Evolutionary conservation across 495 filamentous ascomycete genomes (phyloP), one percentile per base, ranked within the genome.

Genomic region (Penicillium manginii): DNA sequence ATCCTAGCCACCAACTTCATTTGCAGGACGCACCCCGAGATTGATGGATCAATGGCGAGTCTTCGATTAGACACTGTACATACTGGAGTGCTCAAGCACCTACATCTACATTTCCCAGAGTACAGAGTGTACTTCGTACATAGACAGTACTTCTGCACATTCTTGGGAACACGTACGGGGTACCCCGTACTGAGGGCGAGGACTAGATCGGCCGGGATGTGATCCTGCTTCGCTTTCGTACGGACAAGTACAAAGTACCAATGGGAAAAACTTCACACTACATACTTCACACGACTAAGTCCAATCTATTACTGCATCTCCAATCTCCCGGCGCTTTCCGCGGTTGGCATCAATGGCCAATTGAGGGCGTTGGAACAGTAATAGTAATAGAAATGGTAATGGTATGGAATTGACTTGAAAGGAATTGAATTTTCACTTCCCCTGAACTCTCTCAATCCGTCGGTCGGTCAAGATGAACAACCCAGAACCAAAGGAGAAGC

Each of bases 301-400:
- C 26, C 26, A 29, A 8, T 7, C 23, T 26, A 6, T 26, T 4
- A 29, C 4, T 26, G n/a, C n/a, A n/a, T n/a, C n/a, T n/a, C n/a
- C n/a, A n/a, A n/a, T n/a, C n/a, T 11, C 60, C 55, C 58, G 61
- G 64, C 64, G 66, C 66, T 62, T 69, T 65, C 61, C 64, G 66
- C 66, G 66, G 61, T 37, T 57, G 60, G 35, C 52, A 31, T 57
- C 54, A n/a, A 43, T 4, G 35, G 17, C 17, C 59, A 62, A 62
- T 62, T 47, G 43, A 45, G 21, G 23, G 21, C 55, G 23, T 9
- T 37, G 4, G 50, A 40, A 45, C 45, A 21, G 40, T 43, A 43
- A 40, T 40, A 21, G 40, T 43, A 43, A 29, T 29, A 29, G 26
- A 8, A 29, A 29, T 29, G 26, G 26, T 29, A 29, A 5, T 29